Evolutionary conservation across 1,284 basidiomycete genomes (phyloP), one percentile per base, ranked within the genome.

Genomic region (Ustilago sp.): DNA sequence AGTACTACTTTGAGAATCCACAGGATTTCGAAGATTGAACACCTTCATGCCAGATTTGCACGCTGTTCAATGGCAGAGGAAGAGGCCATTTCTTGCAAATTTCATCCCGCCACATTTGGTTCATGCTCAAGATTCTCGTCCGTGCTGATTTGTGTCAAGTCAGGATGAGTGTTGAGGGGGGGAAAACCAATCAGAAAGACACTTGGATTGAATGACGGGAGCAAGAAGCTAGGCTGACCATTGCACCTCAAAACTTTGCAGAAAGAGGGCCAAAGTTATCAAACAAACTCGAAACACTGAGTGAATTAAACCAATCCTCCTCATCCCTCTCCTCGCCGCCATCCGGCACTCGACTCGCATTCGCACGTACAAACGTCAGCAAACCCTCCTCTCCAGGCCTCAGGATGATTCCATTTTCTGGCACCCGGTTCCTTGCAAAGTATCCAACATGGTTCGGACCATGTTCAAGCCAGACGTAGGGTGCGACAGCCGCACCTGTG

Each of bases 381-480:
- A 35, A 5, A 15, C 59, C 35, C 13, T 15, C 19, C 17, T 69
- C 50, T 11, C 45, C 52, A 1, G 74, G 77, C 11, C 61, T 53
- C 11, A 77, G 32, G 45, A 60, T 77, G 50, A 77, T 48, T 3
- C 15, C 70, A 32, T 76, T 79, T 2, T 39, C 23, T 5, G 77
- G 66, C 31, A 9, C 8, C 1, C 57, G 59, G 13, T 23, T 12
- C 41, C 48, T 3, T 1, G 63, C 85, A 79, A 91, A 91, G 56
- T 88, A 87, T 1, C 90, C 90, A 3, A 90, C 83, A 0, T 89
- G 90, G 15, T 88, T 88, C 0, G 86, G 84, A 0, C 89, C 89
- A 80, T 90, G 90, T 63, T 91, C 89, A 4, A 91, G 81, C 89
- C 89, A 91, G 3, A 90, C 88, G n/a, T 34, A 80, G 1, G 76